Base-by-base conservation (phyloP, 108 stramenopile genomes). In the Bacterosira constricta region DNA sequence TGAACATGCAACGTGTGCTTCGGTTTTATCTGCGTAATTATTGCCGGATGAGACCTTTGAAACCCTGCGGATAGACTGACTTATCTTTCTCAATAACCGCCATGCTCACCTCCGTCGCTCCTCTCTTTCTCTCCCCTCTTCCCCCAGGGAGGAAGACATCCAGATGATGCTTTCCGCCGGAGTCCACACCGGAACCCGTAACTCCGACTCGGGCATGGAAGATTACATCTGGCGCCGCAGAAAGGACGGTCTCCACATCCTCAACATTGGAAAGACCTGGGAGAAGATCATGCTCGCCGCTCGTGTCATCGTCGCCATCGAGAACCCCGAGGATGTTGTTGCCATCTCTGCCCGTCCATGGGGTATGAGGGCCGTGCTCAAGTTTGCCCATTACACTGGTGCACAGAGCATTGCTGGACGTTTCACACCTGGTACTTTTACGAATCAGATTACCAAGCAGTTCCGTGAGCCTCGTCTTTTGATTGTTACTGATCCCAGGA, bases 401-500 rank as follows among this genome's bases (percentile, higher is more conserved):
- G 86, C 95, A 66, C 88, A 97, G 71, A 94, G 92, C 66, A 97
- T 99, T 73, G 97, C 97, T 44, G 98, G 98, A 64, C 95, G 99
- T 42, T 99, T 98, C 96, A 99, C 99, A 42, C 98, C 99, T 35
- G 99, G 99, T 62, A 99, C 98, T 49, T 99, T 99, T 77, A 99
- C 99, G 32, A 99, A 99, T 85, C 99, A 99, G 87, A 99, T 99
- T 90, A 99, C 99, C 79, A 99, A 98, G 92, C 97, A 99, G 73
- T 99, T 98, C 96, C 83, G 89, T 46, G 99, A 99, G 86, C 99
- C 99, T 47, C 98, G 99, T 73, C 88, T 99, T 37, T 83, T 99
- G 68, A 86, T 99, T 79, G 92, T 99, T 54, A 99, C 99, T 39
- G 99, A 99, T 85, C 99, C 99, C 44, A 88, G 98, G 61, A 96